Percentiles rank a stretch among this genome's conserved stretches.
Conservation (phyloP, 495 filamentous ascomycete genomes). For the Penicillium silybi region DNA sequence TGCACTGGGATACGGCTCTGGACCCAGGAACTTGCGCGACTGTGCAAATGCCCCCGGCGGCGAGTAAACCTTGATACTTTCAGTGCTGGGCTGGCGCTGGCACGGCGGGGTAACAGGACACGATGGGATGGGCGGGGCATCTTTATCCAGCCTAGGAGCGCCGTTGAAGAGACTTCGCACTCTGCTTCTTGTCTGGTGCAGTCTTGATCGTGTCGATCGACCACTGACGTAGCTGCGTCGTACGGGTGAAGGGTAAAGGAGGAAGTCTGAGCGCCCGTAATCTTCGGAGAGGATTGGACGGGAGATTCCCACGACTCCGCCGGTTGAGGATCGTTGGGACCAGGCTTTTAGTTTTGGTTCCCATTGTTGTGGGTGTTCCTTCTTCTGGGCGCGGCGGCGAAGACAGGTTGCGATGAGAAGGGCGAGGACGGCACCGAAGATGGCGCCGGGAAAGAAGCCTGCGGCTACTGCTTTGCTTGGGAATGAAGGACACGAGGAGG, state of each 20-base stretch:
- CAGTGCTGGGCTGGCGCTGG: constrained; percentile 54
- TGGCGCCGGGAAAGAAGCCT: constrained; percentile 61
- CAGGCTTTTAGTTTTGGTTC: constrained; percentile 18
- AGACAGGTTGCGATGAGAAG: constrained; percentile 43
- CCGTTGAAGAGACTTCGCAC: constrained; percentile 35
- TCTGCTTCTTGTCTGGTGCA: constrained; percentile 34
- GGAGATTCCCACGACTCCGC: constrained; percentile 48
- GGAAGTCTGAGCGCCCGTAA: constrained; percentile 55
- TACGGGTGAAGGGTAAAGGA: constrained; percentile 33
- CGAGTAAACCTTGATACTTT: constrained; percentile 69
- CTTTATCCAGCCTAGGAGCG: constrained; percentile 11
- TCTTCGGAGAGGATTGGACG: constrained; percentile 52
- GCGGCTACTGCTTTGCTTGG: constrained; percentile 52
- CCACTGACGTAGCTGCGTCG: constrained; percentile 25
- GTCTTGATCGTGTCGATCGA: constrained; percentile 30
- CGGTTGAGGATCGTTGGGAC: constrained; percentile 37
- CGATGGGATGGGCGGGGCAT: constrained; percentile 18
- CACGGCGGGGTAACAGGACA: constrained; percentile 30
- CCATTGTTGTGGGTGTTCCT: constrained; percentile 5
- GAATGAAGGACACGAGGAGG: constrained; percentile 37
- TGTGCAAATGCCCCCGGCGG: constrained; percentile 47
- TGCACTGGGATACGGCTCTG: constrained; percentile 25
- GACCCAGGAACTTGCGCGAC: constrained; percentile 26
- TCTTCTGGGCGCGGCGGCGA: constrained; percentile 22
- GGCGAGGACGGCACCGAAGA: constrained; percentile 48